Base-by-base conservation (phyloP, 2,329 filamentous ascomycete species). In the Botrytis byssoidea region DNA sequence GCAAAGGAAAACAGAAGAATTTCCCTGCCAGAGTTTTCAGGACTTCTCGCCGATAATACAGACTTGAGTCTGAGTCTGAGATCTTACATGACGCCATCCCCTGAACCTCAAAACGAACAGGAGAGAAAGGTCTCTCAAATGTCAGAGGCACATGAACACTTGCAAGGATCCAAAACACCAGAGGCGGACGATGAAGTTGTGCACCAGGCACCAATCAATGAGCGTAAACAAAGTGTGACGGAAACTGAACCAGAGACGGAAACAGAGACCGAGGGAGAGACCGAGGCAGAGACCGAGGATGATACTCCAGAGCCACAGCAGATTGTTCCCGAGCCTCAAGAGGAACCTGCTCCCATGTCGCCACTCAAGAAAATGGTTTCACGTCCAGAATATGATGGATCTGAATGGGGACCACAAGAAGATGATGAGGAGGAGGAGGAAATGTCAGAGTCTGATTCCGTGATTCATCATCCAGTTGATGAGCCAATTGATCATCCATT, bases 391-490 rank as follows among this genome's bases (percentile, higher is more conserved):
- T 91, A 92, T 80, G 86, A 91, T 78, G 87, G 91, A 74, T 85
- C 88, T 73, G 86, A 89, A 70, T 88, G 89, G 87, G 88, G 88
- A 14, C 84, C 86, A 35, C 85, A 86, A 59, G 86, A 84, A 72
- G 85, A 87, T 1, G 84, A 88, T 1, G 83, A 83, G 29, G 79
- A 55, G 5, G 67, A 74, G 9, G 67, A 74, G 4, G 37, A 37
- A 9, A 90, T 92, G 75, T 89, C 90, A 16, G 88, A 90, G 48
- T 97, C 94, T 12, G 93, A 94, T 68, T 98, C 95, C 10, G 95
- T 98, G 35, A 95, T 98, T 76, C 92, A 93, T 75, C 93, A 95
- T 79, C 65, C 65, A 7, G 46, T 68, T 14, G 48, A 68, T 42
- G 46, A 55, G 20, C 65, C 65, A 42, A 68, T 68, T 16, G 65